Evolutionary conservation across 139 green algal genomes (phyloP), one percentile per base, ranked within the genome.

Genomic region (Chlamydomonas urium): DNA sequence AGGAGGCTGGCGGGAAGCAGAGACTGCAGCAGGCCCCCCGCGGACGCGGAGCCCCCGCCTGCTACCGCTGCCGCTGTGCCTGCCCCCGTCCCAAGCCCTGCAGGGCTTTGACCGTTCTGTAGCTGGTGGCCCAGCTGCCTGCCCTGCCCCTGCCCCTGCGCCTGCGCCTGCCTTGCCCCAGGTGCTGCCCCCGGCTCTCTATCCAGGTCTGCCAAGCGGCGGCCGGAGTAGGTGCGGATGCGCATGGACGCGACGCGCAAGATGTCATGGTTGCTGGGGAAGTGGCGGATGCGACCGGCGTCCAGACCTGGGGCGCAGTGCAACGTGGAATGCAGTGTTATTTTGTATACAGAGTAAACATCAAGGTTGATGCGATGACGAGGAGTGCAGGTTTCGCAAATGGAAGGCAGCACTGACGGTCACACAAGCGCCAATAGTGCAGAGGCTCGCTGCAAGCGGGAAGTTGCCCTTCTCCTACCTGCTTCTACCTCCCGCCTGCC

Each of bases 241-340:
- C 29, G 35, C 5, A n/a, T 59, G 14, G 14, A 17, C 10, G 26
- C 62, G 3, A 28, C n/a, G 28, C 19, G 19, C 35, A 93, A 42
- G 31, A 92, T 38, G 23, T 90, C 81, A 1, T 66, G 48, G 70
- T 89, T 93, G 75, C 53, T 82, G 37, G 89, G 88, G 23, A 81
- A 53, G 75, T 95, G 90, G 34, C 72, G 66, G 65, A 95, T 91
- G 48, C 28, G 57, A 47, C 80, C 86, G 2, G 77, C 33, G 28
- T 75, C 45, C 24, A 94, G 65, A 26, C 90, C 89, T 87, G 77
- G 50, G 71, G 1, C 24, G 45, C 24, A 29, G 24, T 24, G 42
- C 21, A 57, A 38, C 31, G 23, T 8, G 53, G 47, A 26, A 47
- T 36, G 48, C 47, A 72, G 17, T 36, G 36, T n/a, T n/a, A n/a